Evolutionary conservation across 108 stramenopile genomes (phyloP).

Genomic region (Pinguiococcus pyrenoidosus): DNA sequence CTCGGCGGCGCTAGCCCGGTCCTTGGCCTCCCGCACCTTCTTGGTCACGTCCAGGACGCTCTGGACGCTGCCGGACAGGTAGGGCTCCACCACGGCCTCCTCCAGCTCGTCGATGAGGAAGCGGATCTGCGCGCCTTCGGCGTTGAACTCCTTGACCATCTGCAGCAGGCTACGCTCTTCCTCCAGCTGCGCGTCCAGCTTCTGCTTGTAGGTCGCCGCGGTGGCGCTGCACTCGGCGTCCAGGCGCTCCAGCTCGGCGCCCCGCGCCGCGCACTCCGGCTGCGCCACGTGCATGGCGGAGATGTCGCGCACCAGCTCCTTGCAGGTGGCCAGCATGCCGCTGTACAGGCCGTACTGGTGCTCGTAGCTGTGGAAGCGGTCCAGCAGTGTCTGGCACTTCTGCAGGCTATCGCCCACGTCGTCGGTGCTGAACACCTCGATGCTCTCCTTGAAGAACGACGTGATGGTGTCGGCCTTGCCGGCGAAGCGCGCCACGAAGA

Average conservation of each 20-base stretch:
- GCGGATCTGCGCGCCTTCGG: not conserved
- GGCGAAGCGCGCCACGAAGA: not conserved
- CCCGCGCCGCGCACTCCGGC: not conserved
- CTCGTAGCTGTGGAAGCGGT: not conserved
- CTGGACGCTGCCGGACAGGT: not conserved
- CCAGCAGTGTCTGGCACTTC: too few species aligned
- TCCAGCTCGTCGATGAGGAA: slow-evolving; percentile 5
- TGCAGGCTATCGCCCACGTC: not conserved
- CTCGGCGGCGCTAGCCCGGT: not conserved
- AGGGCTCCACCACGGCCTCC: not conserved
- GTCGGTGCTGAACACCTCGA: not conserved
- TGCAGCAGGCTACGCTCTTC: not conserved
- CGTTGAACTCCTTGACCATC: not conserved
- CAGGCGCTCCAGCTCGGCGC: not conserved
- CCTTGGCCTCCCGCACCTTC: not conserved
- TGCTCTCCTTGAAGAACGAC: not conserved
- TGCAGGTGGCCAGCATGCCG: not conserved
- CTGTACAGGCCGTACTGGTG: not conserved
- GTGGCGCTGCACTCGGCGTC: not conserved
- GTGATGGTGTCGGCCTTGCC: slow-evolving; percentile 2
- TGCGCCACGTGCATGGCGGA: not conserved
- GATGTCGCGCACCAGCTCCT: not conserved
- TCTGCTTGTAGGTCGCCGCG: too few species aligned
- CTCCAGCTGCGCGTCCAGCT: not conserved
- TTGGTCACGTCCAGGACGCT: not conserved